Evolutionary conservation across 2,329 filamentous ascomycete genomes (phyloP).

Genomic region (Aspergillus pseudotamarii): DNA sequence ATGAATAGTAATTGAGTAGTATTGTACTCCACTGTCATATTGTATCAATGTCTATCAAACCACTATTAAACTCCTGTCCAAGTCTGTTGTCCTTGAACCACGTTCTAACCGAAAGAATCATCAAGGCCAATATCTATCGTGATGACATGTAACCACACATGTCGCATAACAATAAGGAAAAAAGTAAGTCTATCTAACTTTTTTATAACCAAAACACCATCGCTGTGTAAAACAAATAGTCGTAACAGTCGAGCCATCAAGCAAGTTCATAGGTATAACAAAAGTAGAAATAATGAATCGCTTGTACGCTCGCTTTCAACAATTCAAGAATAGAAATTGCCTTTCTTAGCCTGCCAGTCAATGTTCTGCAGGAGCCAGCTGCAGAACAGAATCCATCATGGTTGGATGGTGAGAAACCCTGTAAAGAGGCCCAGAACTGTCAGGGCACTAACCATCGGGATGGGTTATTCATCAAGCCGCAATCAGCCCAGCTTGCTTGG

Average conservation of each 20-base stretch:
- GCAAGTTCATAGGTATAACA: not conserved
- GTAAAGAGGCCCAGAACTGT: not conserved
- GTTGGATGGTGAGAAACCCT: conserved; percentile 1
- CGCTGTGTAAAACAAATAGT: not conserved
- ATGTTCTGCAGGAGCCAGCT: conserved; percentile 14
- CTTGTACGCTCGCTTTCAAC: not conserved
- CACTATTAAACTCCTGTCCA: conserved; percentile 2
- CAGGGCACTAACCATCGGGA: not conserved
- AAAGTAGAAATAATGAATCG: not conserved
- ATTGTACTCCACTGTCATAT: not conserved
- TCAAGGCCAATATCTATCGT: not conserved
- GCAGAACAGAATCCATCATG: conserved; percentile 13
- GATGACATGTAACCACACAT: not conserved
- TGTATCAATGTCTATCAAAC: not conserved
- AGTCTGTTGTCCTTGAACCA: conserved; percentile 4
- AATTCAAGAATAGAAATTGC: conserved; percentile 2
- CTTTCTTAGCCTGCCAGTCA: not conserved
- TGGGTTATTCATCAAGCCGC: not conserved
- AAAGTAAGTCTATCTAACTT: not conserved
- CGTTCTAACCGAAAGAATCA: not conserved
- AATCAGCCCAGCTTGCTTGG: conserved; percentile 31
- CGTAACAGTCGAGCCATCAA: not conserved
- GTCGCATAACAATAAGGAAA: not conserved
- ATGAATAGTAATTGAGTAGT: not conserved
- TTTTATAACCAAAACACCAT: conserved; percentile 1